Conservation (phyloP, 495 filamentous ascomycete species). For the Evansstolkia leycettana region DNA sequence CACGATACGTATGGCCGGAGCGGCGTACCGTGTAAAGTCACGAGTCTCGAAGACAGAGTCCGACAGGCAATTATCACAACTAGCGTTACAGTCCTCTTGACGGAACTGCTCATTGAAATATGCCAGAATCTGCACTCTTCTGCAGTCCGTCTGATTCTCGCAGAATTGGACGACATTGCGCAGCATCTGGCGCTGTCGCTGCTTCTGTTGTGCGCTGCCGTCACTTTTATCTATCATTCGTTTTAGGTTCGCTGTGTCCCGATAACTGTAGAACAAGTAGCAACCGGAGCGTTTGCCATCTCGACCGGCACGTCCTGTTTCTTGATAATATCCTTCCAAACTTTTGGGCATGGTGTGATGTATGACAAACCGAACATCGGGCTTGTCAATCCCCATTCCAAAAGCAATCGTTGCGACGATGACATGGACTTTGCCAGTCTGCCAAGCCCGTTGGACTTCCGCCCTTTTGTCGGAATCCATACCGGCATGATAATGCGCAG, state of each 20-base stretch:
- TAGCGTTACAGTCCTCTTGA: constrained; percentile 51
- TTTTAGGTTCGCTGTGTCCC: constrained; percentile 48
- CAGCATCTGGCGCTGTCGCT: constrained; percentile 74
- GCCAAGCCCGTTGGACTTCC: constrained; percentile 68
- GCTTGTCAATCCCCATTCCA: constrained; percentile 98
- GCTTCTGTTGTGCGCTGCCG: constrained; percentile 61
- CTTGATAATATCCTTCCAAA: constrained; percentile 97
- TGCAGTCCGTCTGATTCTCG: constrained; percentile 75
- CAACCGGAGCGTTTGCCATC: constrained; percentile 82
- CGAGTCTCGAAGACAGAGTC: constrained; percentile 50
- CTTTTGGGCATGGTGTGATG: constrained; percentile 87
- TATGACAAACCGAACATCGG: constrained; percentile 89
- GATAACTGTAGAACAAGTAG: constrained; percentile 77
- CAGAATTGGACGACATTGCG: constrained; percentile 73
- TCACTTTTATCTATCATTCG: constrained; percentile 74
- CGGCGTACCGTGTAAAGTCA: constrained; percentile 68
- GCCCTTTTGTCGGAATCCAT: constrained; percentile 52
- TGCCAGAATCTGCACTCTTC: constrained; percentile 72
- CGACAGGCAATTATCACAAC: constrained; percentile 81
- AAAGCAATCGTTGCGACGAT: constrained; percentile 99
- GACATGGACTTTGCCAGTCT: constrained; percentile 62
- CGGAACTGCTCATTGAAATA: constrained; percentile 87
- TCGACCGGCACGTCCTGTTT: constrained; percentile 87
- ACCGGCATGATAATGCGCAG: constrained; percentile 76
- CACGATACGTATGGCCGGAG: constrained; percentile 54